Conservation (phyloP, 805 yeast species). For the Lipomyces spencermartinsiae region DNA sequence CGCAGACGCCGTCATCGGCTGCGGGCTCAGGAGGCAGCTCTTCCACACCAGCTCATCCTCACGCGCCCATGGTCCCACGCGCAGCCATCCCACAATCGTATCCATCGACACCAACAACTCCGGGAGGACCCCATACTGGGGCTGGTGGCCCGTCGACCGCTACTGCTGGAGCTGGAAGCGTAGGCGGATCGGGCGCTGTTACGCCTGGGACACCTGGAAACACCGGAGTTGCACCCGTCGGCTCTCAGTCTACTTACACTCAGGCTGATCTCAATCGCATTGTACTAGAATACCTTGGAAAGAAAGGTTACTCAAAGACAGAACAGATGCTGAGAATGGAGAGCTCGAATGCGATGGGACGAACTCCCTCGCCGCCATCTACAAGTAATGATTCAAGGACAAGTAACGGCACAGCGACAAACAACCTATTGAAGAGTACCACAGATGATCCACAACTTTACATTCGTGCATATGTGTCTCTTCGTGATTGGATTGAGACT, state of each 20-base stretch:
- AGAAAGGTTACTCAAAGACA: constrained; percentile 92
- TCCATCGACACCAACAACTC: constrained; percentile 6
- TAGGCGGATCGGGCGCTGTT: constrained; percentile 4
- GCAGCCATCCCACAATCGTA: constrained; percentile 6
- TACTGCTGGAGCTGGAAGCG: neutral
- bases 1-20: constrained; percentile 11
- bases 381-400: constrained; percentile 34
- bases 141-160: neutral
- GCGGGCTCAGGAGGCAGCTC: neutral
- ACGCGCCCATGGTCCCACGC: neutral
- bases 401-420: constrained; percentile 45
- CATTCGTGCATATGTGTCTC: constrained; percentile 77
- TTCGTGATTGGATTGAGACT: constrained; percentile 87
- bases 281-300: constrained; percentile 88
- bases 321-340: constrained; percentile 94
- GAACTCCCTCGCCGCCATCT: constrained; percentile 14
- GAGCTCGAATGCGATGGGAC: constrained; percentile 47
- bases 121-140: neutral
- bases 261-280: constrained; percentile 90
- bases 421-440: constrained; percentile 42
- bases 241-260: constrained; percentile 47
- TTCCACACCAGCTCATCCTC: neutral
- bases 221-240: neutral
- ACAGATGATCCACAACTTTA: constrained; percentile 69
- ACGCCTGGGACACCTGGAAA: neutral